Base-by-base conservation (phyloP, 805 yeast genomes). In the Yarrowia divulgata region DNA sequence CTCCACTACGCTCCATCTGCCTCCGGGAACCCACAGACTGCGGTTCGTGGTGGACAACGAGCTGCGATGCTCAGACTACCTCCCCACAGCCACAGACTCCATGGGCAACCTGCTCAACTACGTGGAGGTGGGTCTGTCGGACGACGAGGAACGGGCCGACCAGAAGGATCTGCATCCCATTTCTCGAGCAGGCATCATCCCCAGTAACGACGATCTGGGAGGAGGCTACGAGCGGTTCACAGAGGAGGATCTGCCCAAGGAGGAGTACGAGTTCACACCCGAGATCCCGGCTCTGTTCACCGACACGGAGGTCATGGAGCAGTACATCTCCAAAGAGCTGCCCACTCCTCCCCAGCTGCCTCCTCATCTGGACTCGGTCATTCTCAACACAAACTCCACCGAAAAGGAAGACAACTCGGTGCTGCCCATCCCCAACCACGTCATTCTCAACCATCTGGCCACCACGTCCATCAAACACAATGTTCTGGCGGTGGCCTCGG, bases 281-380 rank as follows among this genome's bases (percentile, higher is more conserved):
- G 81, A 80, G 69, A 81, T 81, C 67, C 84, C 84, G 14, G 80
- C 75, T 39, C 79, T 81, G 39, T 81, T 82, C 70, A 77, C 79
- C 9, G 79, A 79, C 58, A 79, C 82, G 12, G 82, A 80, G 89
- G 80, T 78, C 10, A 74, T 80, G 70, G 82, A 80, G 70, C 73
- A 75, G 62, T 77, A 78, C 69, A 75, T 80, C 35, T 73, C 80
- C 12, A 77, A 77, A 37, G 85, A 80, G 69, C 78, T 79, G 68
- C 79, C 93, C 67, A 92, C 96, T 39, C 98, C 99, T 23, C 99
- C 99, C 29, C 97, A 90, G 76, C 83, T 95, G 63, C 99, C 99
- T 9, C 99, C 99, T 10, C 99, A 94, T 78, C 83, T 95, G 71
- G 99, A 95, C 77, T 90, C 90, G 75, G 98, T 95, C 69, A 93